phyloP scores from a whole-genome alignment of 306 rosid species.

The Mimosa pudica region DNA sequence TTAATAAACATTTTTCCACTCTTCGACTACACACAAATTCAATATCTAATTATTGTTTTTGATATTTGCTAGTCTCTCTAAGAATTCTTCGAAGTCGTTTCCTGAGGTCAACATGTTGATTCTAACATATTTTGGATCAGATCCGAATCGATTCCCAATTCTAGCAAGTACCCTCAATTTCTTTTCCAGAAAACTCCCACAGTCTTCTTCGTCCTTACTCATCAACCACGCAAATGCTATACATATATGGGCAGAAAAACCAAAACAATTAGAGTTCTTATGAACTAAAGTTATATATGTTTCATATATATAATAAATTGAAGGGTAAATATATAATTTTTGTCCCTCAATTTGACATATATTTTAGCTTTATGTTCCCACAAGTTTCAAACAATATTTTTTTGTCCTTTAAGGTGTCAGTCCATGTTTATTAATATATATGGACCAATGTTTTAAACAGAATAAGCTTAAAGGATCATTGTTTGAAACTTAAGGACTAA shows the following conservation, averaged over 20 bases:
- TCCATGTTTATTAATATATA: no score
- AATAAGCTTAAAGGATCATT: no score
- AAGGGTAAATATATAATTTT: no score
- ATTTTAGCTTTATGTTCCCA: no score
- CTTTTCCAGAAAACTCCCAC: constrained; percentile 44
- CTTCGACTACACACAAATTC: background rate
- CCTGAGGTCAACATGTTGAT: constrained; percentile 60
- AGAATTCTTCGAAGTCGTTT: constrained; percentile 48
- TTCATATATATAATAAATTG: background rate
- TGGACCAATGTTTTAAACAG: no score
- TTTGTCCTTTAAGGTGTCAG: no score
- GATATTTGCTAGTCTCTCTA: constrained; percentile 47
- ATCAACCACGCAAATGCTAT: constrained; percentile 84
- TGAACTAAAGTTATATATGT: background rate
- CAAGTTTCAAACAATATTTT: no score
- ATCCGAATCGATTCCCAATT: constrained; percentile 68
- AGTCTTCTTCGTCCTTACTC: constrained; percentile 51
- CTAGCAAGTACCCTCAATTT: constrained; percentile 45
- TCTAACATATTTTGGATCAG: constrained; percentile 46
- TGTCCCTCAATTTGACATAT: no score
- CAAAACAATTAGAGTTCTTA: background rate
- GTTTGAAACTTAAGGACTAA: no score
- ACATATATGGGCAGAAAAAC: background rate
- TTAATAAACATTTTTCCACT: background rate
- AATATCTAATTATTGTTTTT: background rate